Percentiles rank a stretch among this genome's conserved stretches.
These are phyloP conservation scores for Ceratocystis smalleyi DNA, from an alignment of 2,329 filamentous ascomycete species.

Conservation along the genomic window DNA sequence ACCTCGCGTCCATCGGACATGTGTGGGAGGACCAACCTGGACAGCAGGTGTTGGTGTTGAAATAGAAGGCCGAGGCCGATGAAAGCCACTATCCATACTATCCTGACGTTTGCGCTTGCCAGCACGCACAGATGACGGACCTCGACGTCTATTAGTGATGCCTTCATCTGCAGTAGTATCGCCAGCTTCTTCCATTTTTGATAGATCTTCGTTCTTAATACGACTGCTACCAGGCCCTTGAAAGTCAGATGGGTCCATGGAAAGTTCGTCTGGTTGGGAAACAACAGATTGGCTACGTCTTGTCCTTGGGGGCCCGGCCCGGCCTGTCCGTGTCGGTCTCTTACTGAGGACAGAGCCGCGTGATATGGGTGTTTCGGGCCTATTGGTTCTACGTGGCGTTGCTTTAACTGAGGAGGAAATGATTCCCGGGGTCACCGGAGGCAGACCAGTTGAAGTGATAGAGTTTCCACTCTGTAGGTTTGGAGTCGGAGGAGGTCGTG, in stretches of 20 bases:
- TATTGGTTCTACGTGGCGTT: slow-evolving; percentile 11
- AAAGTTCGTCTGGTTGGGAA: slow-evolving; percentile 34
- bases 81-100: slow-evolving; percentile 28
- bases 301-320: slow-evolving; percentile 19
- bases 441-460: slow-evolving; percentile 25
- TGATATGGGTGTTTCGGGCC: slow-evolving; percentile 15
- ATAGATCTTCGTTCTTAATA: slow-evolving; percentile 46
- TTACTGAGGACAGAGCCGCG: slow-evolving; percentile 9
- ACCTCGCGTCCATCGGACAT: slow-evolving; percentile 61
- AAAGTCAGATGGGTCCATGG: slow-evolving; percentile 28
- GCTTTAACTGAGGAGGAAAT: slow-evolving; percentile 12
- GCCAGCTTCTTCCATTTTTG: slow-evolving; percentile 38
- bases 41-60: slow-evolving; percentile 26
- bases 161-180: slow-evolving; percentile 43
- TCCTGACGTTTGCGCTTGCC: slow-evolving; percentile 38
- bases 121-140: slow-evolving; percentile 27
- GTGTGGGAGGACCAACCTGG: slow-evolving; percentile 35
- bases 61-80: slow-evolving; percentile 24
- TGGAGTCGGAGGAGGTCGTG: background rate
- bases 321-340: slow-evolving; percentile 8
- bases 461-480: slow-evolving; percentile 23
- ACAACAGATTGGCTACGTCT: slow-evolving; percentile 32
- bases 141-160: slow-evolving; percentile 26
- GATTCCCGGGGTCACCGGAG: slow-evolving; percentile 19
- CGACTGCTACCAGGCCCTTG: slow-evolving; percentile 21